phyloP scores from a whole-genome alignment of 495 filamentous ascomycete species.

The Pyrenula massariospora region DNA sequence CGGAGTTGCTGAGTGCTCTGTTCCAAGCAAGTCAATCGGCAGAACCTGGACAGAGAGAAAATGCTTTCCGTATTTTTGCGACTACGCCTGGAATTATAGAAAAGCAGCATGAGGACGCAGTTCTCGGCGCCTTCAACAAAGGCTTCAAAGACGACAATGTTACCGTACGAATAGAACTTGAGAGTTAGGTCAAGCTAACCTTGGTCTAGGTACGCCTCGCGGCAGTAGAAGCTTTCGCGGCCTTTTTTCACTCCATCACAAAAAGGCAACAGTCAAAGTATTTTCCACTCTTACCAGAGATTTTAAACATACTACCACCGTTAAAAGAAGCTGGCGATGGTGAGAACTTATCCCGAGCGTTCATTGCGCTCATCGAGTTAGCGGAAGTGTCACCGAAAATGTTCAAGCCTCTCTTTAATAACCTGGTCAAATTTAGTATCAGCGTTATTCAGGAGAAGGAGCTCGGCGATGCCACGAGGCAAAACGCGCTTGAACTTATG shows the following conservation, averaged over 20 bases:
- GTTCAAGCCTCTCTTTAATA: constrained; percentile 88
- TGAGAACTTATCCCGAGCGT: constrained; percentile 77
- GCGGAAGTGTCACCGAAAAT: constrained; percentile 87
- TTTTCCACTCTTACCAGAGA: constrained; percentile 70
- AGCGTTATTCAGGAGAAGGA: constrained; percentile 94
- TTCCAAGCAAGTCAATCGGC: constrained; percentile 79
- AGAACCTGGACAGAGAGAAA: constrained; percentile 73
- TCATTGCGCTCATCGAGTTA: constrained; percentile 84
- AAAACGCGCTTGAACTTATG: constrained; percentile 94
- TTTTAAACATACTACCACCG: constrained; percentile 85
- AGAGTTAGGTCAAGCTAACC: constrained; percentile 1
- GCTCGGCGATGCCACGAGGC: constrained; percentile 73
- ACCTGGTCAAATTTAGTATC: constrained; percentile 82
- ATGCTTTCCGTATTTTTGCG: constrained; percentile 85
- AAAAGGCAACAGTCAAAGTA: constrained; percentile 84
- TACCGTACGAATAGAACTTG: constrained; percentile 36
- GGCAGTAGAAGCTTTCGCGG: constrained; percentile 91
- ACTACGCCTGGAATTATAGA: constrained; percentile 95
- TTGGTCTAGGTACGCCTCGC: constrained; percentile 62
- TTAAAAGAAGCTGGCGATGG: constrained; percentile 83
- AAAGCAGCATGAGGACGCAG: constrained; percentile 81
- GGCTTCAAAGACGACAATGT: constrained; percentile 86
- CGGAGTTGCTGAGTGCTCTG: constrained; percentile 73
- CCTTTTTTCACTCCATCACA: constrained; percentile 81
- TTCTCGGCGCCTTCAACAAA: constrained; percentile 71